Evolutionary conservation across 257 asterid species (phyloP).

Genomic region (Nicotiana noctiflora): DNA sequence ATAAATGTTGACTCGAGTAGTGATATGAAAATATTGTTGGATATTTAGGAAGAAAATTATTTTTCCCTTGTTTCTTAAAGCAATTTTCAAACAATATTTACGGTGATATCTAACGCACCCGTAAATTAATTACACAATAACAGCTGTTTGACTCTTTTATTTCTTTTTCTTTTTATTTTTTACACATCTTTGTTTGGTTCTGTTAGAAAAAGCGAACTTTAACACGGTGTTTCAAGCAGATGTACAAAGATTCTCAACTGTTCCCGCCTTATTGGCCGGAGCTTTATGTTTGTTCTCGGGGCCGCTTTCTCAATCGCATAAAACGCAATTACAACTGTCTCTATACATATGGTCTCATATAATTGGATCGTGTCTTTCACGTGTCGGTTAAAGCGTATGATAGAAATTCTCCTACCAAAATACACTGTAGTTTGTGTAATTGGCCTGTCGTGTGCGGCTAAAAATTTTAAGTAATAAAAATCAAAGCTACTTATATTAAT

Average conservation of each 20-base stretch:
- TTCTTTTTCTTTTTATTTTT: background rate
- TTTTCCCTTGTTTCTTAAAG: background rate
- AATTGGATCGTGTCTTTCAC: constrained; percentile 4
- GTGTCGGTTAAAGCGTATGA: background rate
- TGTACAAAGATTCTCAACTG: constrained; percentile 43
- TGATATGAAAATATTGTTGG: no score
- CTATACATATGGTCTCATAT: background rate
- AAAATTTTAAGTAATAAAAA: background rate
- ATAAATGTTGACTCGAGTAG: no score
- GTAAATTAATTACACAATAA: background rate
- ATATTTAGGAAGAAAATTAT: no score
- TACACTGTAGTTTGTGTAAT: background rate
- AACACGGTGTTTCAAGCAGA: background rate
- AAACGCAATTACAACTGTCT: background rate
- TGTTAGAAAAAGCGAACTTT: constrained; percentile 7
- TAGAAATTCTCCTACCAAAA: background rate
- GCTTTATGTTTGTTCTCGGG: constrained; percentile 1
- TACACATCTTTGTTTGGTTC: constrained; percentile 26
- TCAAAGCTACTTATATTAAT: background rate
- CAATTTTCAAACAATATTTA: background rate
- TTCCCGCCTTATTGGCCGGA: background rate
- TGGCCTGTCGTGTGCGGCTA: background rate
- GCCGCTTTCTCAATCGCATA: background rate
- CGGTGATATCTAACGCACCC: background rate
- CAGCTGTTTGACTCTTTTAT: background rate